Base-by-base conservation (phyloP, 2,329 filamentous ascomycete species). In the Huntiella abstrusa region DNA sequence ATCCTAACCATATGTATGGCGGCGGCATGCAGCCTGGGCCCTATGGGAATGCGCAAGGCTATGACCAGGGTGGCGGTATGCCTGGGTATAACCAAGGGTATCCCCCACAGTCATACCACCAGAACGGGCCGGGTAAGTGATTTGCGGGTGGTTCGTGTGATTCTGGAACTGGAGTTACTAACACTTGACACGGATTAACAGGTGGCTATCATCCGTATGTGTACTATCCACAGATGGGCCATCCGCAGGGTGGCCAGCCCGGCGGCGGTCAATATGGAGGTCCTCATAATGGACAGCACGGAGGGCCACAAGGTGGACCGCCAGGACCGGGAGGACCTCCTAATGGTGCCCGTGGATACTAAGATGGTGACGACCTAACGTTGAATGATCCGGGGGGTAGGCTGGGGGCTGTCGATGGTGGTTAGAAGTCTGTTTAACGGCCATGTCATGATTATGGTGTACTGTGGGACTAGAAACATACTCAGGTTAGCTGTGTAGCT, bases 151-250 rank as follows among this genome's bases (percentile, higher is more conserved):
- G 22, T 28, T 28, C 22, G 8, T 28, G 4, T 7, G 22, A 28
- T 28, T 10, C 22, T 10, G 8, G 7, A 10, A 10, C 8, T 3
- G 22, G 8, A 11, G 13, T 22, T 15, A 45, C 13, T 13, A 36
- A 4, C 33, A 45, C 34, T 8, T 35, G 5, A 17, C n/a, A 5
- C 16, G 11, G 11, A 43, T 28, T 34, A 35, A 16, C 12, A 39
- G 42, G 44, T 34, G 38, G 37, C 32, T 51, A 51, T 33, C 36
- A 36, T 1, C 39, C 45, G 12, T 45, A 46, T 38, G 43, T 51
- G 46, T 51, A 48, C 35, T 73, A 73, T 53, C 56, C 60, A 15
- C 65, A 71, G 51, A 67, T 60, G 41, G 61, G 61, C 39, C 61
- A 62, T 53, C 64, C 60, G 48, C 62, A 62, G 11, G 52, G 63